Evolutionary conservation across 116 monocot species (phyloP).

Genomic region (Posidonia oceanica): DNA sequence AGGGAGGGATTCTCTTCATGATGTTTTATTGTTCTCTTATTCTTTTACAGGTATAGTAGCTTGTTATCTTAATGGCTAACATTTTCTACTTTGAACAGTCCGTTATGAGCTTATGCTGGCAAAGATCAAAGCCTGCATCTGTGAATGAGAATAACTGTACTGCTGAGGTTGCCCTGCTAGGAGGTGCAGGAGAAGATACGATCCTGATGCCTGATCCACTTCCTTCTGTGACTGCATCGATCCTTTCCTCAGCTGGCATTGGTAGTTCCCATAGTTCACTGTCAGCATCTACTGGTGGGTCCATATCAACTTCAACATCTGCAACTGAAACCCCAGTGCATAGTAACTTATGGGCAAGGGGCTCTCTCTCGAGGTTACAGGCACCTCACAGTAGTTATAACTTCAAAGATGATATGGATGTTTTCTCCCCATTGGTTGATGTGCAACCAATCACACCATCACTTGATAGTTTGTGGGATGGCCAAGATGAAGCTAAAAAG

Average conservation of each 20-base stretch:
- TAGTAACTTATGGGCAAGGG: conserved; percentile 32
- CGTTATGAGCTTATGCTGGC: conserved; percentile 88
- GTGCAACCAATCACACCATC: conserved; percentile 95
- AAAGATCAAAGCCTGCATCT: conserved; percentile 71
- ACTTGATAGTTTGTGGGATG: conserved; percentile 60
- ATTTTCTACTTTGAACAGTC: conserved; percentile 30
- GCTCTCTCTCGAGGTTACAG: conserved; percentile 59
- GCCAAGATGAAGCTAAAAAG: conserved; percentile 45
- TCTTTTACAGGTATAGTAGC: too few species aligned
- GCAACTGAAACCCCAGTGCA: conserved; percentile 56
- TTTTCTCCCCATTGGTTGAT: conserved; percentile 95
- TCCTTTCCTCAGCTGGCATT: conserved; percentile 18
- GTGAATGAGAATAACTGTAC: conserved; percentile 68
- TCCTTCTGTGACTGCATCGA: conserved; percentile 41
- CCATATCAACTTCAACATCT: conserved; percentile 21
- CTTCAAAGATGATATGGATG: conserved; percentile 97
- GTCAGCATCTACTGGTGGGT: conserved; percentile 21
- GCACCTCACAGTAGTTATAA: conserved; percentile 37
- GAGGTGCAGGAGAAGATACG: conserved; percentile 54
- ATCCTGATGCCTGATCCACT: conserved; percentile 95
- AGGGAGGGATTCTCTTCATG: too few species aligned
- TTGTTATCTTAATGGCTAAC: too few species aligned
- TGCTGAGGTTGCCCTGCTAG: conserved; percentile 79
- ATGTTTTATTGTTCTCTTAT: too few species aligned
- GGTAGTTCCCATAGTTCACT: conserved; percentile 30